A percentile compares a stretch with the other conserved stretches of the same genome.
phyloP scores from a whole-genome alignment of 768 basidiomycete genomes.

The Termitomyces sp. region DNA sequence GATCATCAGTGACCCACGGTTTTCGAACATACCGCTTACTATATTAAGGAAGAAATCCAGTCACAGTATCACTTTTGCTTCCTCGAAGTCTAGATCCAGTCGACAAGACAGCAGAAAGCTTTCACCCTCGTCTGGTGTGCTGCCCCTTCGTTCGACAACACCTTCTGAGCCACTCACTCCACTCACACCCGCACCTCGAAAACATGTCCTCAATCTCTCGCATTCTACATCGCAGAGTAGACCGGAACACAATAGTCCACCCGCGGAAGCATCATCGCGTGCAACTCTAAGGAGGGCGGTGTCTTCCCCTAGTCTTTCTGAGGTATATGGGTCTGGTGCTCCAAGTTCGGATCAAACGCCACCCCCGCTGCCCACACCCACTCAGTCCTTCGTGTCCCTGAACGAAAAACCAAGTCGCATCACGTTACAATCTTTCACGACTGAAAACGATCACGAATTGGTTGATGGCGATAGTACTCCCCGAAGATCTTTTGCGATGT shows the following conservation, averaged over 20 bases:
- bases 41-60: slow-evolving; percentile 25
- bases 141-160: slow-evolving; percentile 58
- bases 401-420: slow-evolving; percentile 17
- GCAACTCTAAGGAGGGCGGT: slow-evolving; percentile 38
- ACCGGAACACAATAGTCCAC: slow-evolving; percentile 20
- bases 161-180: slow-evolving; percentile 56
- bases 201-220: slow-evolving; percentile 39
- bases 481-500: slow-evolving; percentile 48
- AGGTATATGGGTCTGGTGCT: slow-evolving; percentile 32
- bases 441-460: slow-evolving; percentile 38
- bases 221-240: slow-evolving; percentile 59
- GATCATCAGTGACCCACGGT: slow-evolving; percentile 33
- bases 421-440: slow-evolving; percentile 27
- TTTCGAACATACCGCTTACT: slow-evolving; percentile 17
- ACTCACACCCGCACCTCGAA: slow-evolving; percentile 62
- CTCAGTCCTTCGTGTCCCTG: slow-evolving; percentile 24
- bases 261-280: slow-evolving; percentile 1
- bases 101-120: slow-evolving; percentile 23
- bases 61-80: slow-evolving; percentile 20
- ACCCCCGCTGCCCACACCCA: slow-evolving; percentile 31
- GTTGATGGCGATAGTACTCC: slow-evolving; percentile 27
- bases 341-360: slow-evolving; percentile 33
- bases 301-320: slow-evolving; percentile 51
- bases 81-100: slow-evolving; percentile 20
- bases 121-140: slow-evolving; percentile 27